phyloP scores from a whole-genome alignment of 345 rosid species.

The Dipteronia dyeriana region DNA sequence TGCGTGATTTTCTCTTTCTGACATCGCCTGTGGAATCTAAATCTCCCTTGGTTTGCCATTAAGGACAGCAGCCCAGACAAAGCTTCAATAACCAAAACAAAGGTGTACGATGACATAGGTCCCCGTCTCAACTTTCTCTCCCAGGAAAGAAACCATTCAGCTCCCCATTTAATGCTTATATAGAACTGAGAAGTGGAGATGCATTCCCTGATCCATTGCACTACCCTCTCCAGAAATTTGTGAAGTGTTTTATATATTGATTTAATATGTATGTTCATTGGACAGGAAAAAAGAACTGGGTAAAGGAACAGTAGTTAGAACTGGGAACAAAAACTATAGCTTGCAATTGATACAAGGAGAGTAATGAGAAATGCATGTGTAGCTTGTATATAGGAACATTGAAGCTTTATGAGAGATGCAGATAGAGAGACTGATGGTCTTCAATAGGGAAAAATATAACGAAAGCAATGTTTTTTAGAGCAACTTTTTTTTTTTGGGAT shows the following conservation, averaged over 20 bases:
- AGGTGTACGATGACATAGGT: no score
- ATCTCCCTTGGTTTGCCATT: no score
- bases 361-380: background rate
- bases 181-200: no score
- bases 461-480: background rate
- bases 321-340: background rate
- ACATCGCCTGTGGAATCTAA: no score
- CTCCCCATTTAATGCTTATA: no score
- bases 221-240: no score
- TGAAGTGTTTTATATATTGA: no score
- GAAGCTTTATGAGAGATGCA: background rate
- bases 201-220: background rate
- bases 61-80: no score
- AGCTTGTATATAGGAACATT: background rate
- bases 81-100: no score
- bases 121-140: no score
- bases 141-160: no score
- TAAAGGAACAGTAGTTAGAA: background rate
- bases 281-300: background rate
- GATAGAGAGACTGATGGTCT: background rate
- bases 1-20: no score
- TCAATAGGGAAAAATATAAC: background rate
- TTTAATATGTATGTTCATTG: background rate
- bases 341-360: background rate
- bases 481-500: background rate